Percentiles rank a stretch among this genome's conserved stretches.
phyloP scores from a whole-genome alignment of 2,329 filamentous ascomycete genomes.

The Arachnomyces sp. region DNA sequence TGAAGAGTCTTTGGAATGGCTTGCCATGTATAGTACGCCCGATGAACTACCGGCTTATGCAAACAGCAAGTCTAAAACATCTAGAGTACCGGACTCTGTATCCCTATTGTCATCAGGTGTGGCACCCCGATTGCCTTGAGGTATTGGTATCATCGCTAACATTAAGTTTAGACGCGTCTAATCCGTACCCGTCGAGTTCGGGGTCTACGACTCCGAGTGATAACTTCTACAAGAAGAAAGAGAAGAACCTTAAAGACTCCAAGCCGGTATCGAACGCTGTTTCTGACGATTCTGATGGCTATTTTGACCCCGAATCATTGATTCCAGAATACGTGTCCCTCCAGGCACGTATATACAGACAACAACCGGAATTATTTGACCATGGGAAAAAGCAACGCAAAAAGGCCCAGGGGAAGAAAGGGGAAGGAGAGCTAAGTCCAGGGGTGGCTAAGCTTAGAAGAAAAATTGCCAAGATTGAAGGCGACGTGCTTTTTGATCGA shows the following conservation, averaged over 20 bases:
- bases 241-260: background rate
- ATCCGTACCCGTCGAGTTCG: slow-evolving; percentile 2
- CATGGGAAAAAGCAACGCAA: slow-evolving; percentile 32
- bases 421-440: slow-evolving; percentile 22
- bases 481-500: slow-evolving; percentile 66
- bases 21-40: slow-evolving; percentile 65
- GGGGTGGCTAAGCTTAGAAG: slow-evolving; percentile 59
- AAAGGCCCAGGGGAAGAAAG: slow-evolving; percentile 24
- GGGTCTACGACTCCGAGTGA: slow-evolving; percentile 8
- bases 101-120: no score
- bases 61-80: slow-evolving; percentile 24
- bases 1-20: slow-evolving; percentile 81
- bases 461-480: slow-evolving; percentile 69
- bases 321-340: slow-evolving; percentile 69
- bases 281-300: slow-evolving; percentile 45
- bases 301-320: slow-evolving; percentile 66
- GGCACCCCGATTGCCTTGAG: slow-evolving; percentile 2
- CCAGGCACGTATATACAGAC: slow-evolving; percentile 58
- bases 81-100: slow-evolving; percentile 1
- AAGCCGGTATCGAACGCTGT: slow-evolving; percentile 1
- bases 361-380: slow-evolving; percentile 48
- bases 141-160: background rate
- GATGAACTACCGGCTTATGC: slow-evolving; percentile 68
- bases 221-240: background rate
- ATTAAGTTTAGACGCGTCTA: no score